phyloP scores from a whole-genome alignment of 495 filamentous ascomycete species.

The Hypoxylon crocopeplum region DNA sequence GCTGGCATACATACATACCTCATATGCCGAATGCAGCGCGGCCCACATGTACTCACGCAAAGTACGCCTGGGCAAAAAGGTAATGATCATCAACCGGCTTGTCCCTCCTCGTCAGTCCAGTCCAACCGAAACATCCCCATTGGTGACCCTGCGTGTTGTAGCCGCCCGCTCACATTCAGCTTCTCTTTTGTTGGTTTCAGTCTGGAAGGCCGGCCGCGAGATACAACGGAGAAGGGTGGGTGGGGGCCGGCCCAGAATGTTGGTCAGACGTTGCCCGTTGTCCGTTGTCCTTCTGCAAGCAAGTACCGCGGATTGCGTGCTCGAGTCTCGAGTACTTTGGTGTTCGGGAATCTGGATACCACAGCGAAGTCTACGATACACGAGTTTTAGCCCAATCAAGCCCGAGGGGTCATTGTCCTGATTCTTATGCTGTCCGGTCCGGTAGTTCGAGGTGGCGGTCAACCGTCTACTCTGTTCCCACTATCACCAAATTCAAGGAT shows the following conservation, averaged over 20 bases:
- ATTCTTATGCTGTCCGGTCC: conserved; percentile 6
- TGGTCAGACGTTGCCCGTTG: conserved; percentile 21
- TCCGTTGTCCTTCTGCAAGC: conserved; percentile 14
- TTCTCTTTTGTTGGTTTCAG: conserved; percentile 11
- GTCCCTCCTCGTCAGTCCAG: conserved; percentile 2
- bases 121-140: conserved; percentile 9
- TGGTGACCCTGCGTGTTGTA: conserved; percentile 5
- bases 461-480: conserved; percentile 12
- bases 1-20: not conserved
- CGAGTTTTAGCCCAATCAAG: conserved; percentile 12
- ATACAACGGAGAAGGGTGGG: too few relatives aligned
- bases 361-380: conserved; percentile 19
- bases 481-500: conserved; percentile 7
- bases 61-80: not conserved
- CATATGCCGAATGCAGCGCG: not conserved
- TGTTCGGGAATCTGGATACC: conserved; percentile 12
- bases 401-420: conserved; percentile 20
- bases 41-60: not conserved
- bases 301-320: conserved; percentile 29
- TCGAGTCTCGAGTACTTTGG: conserved; percentile 11
- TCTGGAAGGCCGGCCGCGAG: conserved; percentile 9
- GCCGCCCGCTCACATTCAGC: conserved; percentile 29
- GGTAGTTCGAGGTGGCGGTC: conserved; percentile 30
- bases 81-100: conserved; percentile 16
- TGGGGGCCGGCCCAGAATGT: conserved; percentile 23